Evolutionary conservation across 140 eudicot genomes (phyloP).

Genomic region (Oenanthe javanica): DNA sequence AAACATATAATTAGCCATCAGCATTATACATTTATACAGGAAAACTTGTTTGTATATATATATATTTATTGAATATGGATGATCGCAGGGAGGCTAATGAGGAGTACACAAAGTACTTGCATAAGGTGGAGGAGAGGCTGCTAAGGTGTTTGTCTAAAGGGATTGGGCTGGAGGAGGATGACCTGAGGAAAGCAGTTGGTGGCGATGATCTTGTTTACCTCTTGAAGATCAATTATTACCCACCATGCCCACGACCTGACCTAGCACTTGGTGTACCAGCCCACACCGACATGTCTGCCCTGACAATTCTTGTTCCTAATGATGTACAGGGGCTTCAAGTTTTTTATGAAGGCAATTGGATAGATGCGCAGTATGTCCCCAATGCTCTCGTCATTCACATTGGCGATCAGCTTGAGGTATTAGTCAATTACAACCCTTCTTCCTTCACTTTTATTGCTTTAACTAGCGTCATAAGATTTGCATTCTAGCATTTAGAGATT

Average conservation of each 20-base stretch:
- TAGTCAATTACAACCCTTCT: not conserved
- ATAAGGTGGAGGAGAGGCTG: slow-evolving; percentile 8
- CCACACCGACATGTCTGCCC: slow-evolving; percentile 5
- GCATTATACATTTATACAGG: not conserved
- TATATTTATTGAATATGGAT: not conserved
- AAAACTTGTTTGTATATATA: not conserved
- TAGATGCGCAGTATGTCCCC: not conserved
- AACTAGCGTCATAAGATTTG: not conserved
- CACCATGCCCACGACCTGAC: slow-evolving; percentile 15
- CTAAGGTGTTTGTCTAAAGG: slow-evolving; percentile 8
- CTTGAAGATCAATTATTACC: slow-evolving; percentile 12
- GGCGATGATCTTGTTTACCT: slow-evolving; percentile 7
- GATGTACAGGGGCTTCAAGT: slow-evolving; percentile 13
- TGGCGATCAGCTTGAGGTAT: slow-evolving; percentile 9
- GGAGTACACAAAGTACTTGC: slow-evolving; percentile 12
- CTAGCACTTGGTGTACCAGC: slow-evolving; percentile 7
- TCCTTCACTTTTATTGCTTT: not conserved
- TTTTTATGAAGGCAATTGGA: slow-evolving; percentile 7
- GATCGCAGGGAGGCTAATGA: slow-evolving; percentile 7
- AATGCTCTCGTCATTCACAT: slow-evolving; percentile 9
- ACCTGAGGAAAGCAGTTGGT: not conserved
- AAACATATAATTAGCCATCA: not conserved
- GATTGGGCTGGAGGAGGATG: slow-evolving; percentile 11
- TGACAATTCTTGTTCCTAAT: slow-evolving; percentile 8
- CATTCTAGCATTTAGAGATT: not conserved